Percentiles rank a stretch among this genome's conserved stretches.
phyloP scores from a whole-genome alignment of 495 filamentous ascomycete genomes.

The Pseudevernia furfuracea region DNA sequence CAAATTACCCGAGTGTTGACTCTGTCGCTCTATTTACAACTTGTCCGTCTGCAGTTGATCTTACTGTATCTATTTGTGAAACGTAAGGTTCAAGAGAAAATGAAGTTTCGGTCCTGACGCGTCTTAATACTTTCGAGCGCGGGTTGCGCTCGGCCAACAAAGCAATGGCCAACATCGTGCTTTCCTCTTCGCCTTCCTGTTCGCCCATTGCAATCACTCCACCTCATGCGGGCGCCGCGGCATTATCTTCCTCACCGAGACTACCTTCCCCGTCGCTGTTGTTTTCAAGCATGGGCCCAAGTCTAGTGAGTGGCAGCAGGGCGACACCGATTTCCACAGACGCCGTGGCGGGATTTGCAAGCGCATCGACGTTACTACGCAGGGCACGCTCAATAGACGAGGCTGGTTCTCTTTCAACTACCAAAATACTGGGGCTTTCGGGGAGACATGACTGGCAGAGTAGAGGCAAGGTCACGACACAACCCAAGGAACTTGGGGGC shows the following conservation, averaged over 20 bases:
- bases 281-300: slow-evolving; percentile 31
- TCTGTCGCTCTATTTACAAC: background rate
- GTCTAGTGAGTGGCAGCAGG: slow-evolving; percentile 31
- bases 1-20: background rate
- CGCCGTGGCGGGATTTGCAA: slow-evolving; percentile 35
- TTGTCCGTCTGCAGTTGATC: too few species aligned
- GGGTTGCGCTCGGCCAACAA: slow-evolving; percentile 18
- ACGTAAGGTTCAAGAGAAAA: background rate
- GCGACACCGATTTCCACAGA: slow-evolving; percentile 31
- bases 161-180: slow-evolving; percentile 31
- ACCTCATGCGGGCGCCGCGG: slow-evolving; percentile 20
- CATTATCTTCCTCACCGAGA: slow-evolving; percentile 30
- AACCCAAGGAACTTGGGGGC: slow-evolving; percentile 12
- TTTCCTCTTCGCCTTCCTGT: slow-evolving; percentile 40
- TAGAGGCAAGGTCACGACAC: background rate
- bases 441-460: background rate
- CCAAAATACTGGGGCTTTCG: background rate
- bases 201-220: slow-evolving; percentile 17
- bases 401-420: background rate
- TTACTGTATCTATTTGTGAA: background rate
- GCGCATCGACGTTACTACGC: slow-evolving; percentile 34
- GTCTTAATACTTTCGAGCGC: slow-evolving; percentile 6
- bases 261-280: slow-evolving; percentile 35
- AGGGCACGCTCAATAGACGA: slow-evolving; percentile 10
- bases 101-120: slow-evolving; percentile 5